Percentiles rank a stretch among this genome's conserved stretches.
These are phyloP conservation scores for Solanum sejunctum DNA, from an alignment of 257 asterid species.

Conservation along the genomic window DNA sequence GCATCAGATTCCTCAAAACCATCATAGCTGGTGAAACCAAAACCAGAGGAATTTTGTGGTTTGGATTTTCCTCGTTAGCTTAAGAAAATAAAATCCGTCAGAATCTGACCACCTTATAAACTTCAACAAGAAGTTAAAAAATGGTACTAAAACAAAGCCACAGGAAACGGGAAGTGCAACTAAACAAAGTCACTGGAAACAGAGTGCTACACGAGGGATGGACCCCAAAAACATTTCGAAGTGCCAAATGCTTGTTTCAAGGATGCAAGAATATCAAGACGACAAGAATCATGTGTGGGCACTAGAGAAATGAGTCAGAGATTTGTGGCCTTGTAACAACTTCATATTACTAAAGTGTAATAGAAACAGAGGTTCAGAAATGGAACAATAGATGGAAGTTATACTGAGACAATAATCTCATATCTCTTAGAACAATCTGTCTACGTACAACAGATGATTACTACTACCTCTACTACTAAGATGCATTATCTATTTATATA, in stretches of 20 bases:
- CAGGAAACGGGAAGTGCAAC: neutral
- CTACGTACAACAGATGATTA: neutral
- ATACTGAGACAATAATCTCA: neutral
- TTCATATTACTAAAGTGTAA: conserved; percentile 50
- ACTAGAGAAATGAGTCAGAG: neutral
- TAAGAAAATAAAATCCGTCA: conserved; percentile 4
- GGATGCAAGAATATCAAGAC: neutral
- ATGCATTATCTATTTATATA: neutral
- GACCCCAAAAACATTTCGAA: neutral
- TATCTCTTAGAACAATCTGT: neutral
- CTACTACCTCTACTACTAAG: neutral
- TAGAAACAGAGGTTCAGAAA: neutral
- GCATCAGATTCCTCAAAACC: conserved; percentile 91
- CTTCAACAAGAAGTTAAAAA: neutral
- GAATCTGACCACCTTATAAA: neutral
- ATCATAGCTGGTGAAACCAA: conserved; percentile 73
- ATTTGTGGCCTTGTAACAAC: conserved; percentile 77
- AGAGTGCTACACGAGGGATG: neutral
- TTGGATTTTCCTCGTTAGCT: conserved; percentile 71
- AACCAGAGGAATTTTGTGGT: conserved; percentile 77
- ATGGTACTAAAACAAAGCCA: neutral
- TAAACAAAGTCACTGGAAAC: too few species aligned
- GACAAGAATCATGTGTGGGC: neutral
- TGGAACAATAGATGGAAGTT: neutral
- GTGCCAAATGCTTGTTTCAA: neutral